These are phyloP conservation scores for Panellus pusillus DNA, from an alignment of 768 basidiomycete species.

Conservation along the genomic window DNA sequence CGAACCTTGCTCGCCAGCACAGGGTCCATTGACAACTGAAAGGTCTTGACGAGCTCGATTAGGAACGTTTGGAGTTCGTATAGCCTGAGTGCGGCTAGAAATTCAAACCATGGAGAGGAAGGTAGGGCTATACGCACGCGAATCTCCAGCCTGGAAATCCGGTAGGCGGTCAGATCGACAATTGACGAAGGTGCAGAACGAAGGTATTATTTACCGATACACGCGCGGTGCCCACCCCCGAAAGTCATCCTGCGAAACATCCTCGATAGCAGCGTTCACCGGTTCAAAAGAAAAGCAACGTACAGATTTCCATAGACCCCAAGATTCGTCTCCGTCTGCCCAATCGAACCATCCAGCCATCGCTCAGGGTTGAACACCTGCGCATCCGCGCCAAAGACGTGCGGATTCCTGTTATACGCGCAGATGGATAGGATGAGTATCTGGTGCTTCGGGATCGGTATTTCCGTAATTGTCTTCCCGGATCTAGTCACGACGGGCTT, in stretches of 20 bases:
- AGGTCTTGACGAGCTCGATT: constrained; percentile 58
- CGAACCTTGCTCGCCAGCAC: constrained; percentile 38
- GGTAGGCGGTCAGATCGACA: neutral
- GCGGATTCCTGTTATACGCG: constrained; percentile 56
- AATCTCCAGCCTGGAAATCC: constrained; percentile 42
- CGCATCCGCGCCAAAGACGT: constrained; percentile 59
- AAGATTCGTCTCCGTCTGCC: constrained; percentile 39
- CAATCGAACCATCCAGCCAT: constrained; percentile 42
- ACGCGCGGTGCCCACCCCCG: constrained; percentile 46
- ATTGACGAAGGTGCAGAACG: neutral
- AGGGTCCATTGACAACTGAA: constrained; percentile 49
- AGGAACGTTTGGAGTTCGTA: constrained; percentile 59
- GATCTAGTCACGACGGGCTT: constrained; percentile 47
- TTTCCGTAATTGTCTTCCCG: constrained; percentile 41
- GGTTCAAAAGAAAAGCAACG: constrained; percentile 9
- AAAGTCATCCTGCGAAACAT: constrained; percentile 39
- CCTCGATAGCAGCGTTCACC: neutral
- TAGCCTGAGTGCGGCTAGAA: constrained; percentile 21
- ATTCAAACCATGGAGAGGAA: neutral
- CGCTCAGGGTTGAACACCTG: constrained; percentile 54
- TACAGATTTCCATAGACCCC: constrained; percentile 53
- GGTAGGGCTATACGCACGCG: constrained; percentile 25
- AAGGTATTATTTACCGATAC: constrained; percentile 28
- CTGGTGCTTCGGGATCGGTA: constrained; percentile 51
- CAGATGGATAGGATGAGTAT: constrained; percentile 53